phyloP scores from a whole-genome alignment of 441 rosid species.

The Erodium moschatum region DNA sequence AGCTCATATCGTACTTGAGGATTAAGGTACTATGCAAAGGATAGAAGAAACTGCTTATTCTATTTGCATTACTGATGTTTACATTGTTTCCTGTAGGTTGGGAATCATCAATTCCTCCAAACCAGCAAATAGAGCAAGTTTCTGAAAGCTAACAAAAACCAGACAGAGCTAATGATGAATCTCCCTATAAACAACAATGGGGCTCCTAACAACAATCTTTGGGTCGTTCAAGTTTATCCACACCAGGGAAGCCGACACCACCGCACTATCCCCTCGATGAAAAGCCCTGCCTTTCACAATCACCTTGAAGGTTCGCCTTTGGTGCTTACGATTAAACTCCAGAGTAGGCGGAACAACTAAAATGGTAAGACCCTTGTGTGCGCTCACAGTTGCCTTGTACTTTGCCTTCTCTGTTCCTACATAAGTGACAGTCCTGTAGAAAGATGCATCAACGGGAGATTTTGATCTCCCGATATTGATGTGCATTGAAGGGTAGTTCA shows the following conservation, averaged over 20 bases:
- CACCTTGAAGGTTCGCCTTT: slow-evolving; percentile 38
- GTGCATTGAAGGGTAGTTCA: slow-evolving; percentile 61
- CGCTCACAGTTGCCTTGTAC: slow-evolving; percentile 34
- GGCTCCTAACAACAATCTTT: slow-evolving; percentile 45
- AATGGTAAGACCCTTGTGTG: slow-evolving; percentile 33
- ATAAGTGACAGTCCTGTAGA: slow-evolving; percentile 41
- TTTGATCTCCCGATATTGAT: slow-evolving; percentile 21
- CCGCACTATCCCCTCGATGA: slow-evolving; percentile 14
- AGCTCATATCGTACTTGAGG: not conserved
- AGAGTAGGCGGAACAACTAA: slow-evolving; percentile 32
- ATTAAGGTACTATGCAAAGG: not conserved
- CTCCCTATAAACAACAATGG: slow-evolving; percentile 37
- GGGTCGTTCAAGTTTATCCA: slow-evolving; percentile 42
- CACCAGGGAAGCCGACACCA: slow-evolving; percentile 43
- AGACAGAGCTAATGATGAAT: not conserved
- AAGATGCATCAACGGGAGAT: slow-evolving; percentile 28
- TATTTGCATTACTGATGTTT: not conserved
- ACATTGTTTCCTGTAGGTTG: not conserved
- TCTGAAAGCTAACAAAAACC: not conserved
- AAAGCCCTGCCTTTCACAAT: slow-evolving; percentile 33
- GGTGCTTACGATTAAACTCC: slow-evolving; percentile 23
- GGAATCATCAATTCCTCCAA: not conserved
- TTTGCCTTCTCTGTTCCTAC: slow-evolving; percentile 32
- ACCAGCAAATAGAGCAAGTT: not conserved
- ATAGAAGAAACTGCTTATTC: not conserved